Percentiles rank a stretch among this genome's conserved stretches.
phyloP scores from a whole-genome alignment of 2,329 filamentous ascomycete genomes.

The Ascomycota sp. region DNA sequence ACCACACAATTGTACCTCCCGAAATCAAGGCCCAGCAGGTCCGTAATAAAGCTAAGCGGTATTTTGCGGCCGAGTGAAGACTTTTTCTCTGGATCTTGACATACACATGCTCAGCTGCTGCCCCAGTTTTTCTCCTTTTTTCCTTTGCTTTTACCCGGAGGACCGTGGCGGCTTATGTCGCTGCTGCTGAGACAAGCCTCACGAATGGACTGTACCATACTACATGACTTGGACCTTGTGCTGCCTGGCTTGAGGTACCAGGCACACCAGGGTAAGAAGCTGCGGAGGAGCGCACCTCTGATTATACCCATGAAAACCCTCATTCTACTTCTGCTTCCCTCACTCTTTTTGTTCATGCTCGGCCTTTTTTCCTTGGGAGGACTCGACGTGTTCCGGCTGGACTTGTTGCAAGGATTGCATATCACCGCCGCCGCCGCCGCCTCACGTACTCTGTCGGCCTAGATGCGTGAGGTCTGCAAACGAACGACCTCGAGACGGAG shows the following conservation, averaged over 20 bases:
- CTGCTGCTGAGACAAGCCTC: no score
- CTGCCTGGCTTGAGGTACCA: neutral
- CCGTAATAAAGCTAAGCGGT: slow-evolving; percentile 44
- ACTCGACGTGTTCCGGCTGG: no score
- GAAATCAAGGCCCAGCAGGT: slow-evolving; percentile 48
- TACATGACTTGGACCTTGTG: neutral
- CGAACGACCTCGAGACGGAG: no score
- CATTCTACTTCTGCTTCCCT: neutral
- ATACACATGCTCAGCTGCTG: no score
- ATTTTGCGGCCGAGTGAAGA: slow-evolving; percentile 41
- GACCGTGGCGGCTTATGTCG: neutral
- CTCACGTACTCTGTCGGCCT: no score
- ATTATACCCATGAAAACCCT: slow-evolving; percentile 2
- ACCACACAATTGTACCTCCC: slow-evolving; percentile 54
- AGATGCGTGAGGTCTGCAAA: no score
- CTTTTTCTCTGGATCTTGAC: neutral
- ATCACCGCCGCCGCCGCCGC: no score
- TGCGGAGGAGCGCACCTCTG: slow-evolving; percentile 1
- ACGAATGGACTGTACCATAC: slow-evolving; percentile 1
- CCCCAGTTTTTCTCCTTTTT: neutral
- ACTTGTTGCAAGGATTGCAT: no score
- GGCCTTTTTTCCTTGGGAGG: neutral
- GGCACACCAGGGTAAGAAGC: slow-evolving; percentile 1
- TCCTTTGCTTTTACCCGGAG: neutral
- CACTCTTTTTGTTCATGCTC: neutral